These are phyloP conservation scores for Buddleja alternifolia DNA, from an alignment of 257 asterid species.

Conservation along the genomic window DNA sequence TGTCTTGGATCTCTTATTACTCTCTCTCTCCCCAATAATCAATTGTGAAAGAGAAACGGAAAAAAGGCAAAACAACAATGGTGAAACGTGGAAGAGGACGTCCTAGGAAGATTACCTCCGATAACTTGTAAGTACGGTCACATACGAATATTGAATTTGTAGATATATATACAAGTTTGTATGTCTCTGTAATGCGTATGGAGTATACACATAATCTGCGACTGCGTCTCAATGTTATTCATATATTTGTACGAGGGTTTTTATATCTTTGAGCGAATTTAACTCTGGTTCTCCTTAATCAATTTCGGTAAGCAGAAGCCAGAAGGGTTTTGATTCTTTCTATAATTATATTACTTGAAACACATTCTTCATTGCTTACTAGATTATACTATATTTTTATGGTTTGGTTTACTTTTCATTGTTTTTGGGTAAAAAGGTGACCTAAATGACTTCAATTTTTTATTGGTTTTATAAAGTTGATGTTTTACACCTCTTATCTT, in stretches of 20 bases:
- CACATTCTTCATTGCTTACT: neutral
- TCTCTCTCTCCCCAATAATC: too few species aligned
- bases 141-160: too few species aligned
- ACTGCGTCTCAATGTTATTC: too few species aligned
- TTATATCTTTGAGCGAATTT: too few species aligned
- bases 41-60: neutral
- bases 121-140: constrained; percentile 31
- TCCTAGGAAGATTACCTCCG: constrained; percentile 19
- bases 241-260: neutral
- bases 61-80: neutral
- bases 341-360: neutral
- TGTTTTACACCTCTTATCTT: too few species aligned
- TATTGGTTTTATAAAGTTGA: too few species aligned
- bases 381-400: neutral
- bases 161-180: too few species aligned
- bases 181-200: too few species aligned
- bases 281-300: too few species aligned
- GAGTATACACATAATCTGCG: too few species aligned
- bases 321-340: neutral
- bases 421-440: neutral
- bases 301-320: neutral
- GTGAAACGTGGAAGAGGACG: constrained; percentile 42
- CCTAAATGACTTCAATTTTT: neutral
- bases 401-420: too few species aligned
- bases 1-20: too few species aligned